These are phyloP conservation scores for Tetradesmus obliquus DNA, from an alignment of 139 green algal species.

Conservation along the genomic window DNA sequence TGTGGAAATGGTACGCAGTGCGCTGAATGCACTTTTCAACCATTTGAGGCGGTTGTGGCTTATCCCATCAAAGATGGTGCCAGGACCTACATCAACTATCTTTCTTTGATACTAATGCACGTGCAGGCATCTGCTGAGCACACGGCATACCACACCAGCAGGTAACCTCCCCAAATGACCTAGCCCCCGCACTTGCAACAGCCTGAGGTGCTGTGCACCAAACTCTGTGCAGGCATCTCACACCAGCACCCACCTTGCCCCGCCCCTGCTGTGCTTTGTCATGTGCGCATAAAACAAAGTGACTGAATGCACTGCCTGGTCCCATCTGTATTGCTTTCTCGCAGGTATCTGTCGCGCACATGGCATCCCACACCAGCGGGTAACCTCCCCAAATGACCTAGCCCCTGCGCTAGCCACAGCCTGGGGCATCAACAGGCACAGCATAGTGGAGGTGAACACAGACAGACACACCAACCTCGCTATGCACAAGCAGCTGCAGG, in stretches of 20 bases:
- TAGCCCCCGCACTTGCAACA: conserved; percentile 74
- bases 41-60: too few relatives aligned
- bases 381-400: conserved; percentile 68
- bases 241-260: too few relatives aligned
- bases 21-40: too few relatives aligned
- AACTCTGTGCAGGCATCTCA: too few relatives aligned
- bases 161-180: conserved; percentile 63
- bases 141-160: conserved; percentile 87
- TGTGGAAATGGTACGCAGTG: too few relatives aligned
- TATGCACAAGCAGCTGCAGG: conserved; percentile 79
- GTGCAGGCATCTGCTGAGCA: conserved; percentile 75
- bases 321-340: too few relatives aligned
- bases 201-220: too few relatives aligned
- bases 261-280: too few relatives aligned
- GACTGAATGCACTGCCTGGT: too few relatives aligned
- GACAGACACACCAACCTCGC: conserved; percentile 76
- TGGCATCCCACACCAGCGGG: conserved; percentile 84
- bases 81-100: too few relatives aligned
- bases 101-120: neutral
- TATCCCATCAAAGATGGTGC: too few relatives aligned
- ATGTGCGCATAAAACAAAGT: too few relatives aligned
- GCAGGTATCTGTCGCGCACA: conserved; percentile 81
- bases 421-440: conserved; percentile 85
- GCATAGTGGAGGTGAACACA: conserved; percentile 90
- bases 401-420: conserved; percentile 74